Percentiles rank a stretch among this genome's conserved stretches.
These are phyloP conservation scores for Bifiguratus adelaidae DNA, from an alignment of 192 early-diverging fungal species.

Conservation along the genomic window DNA sequence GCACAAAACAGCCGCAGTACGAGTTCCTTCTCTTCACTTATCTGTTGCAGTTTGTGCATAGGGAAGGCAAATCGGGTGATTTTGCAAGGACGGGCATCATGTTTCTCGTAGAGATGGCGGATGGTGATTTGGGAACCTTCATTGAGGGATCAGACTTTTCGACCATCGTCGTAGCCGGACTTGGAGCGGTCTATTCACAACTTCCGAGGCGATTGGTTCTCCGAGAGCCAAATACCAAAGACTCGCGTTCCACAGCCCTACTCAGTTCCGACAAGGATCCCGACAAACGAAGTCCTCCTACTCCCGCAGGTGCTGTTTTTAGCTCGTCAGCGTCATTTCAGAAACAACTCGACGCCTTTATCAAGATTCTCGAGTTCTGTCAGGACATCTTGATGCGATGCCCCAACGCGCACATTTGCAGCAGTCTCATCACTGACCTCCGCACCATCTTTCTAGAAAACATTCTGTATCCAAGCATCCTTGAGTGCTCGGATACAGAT, in stretches of 20 bases:
- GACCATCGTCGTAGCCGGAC: conserved; percentile 67
- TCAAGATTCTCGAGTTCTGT: conserved; percentile 58
- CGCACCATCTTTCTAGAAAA: conserved; percentile 72
- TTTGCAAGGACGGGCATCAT: conserved; percentile 77
- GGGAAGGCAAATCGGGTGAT: conserved; percentile 77
- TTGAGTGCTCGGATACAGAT: conserved; percentile 85
- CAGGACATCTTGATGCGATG: conserved; percentile 61
- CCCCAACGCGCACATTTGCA: conserved; percentile 51
- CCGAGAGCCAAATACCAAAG: conserved; percentile 25
- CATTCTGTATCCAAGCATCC: conserved; percentile 76
- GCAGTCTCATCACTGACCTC: conserved; percentile 52
- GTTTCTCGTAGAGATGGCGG: conserved; percentile 75
- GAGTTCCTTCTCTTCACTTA: conserved; percentile 88
- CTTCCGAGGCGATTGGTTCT: conserved; percentile 69
- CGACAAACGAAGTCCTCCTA: conserved; percentile 23
- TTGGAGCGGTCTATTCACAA: conserved; percentile 86
- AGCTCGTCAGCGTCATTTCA: conserved; percentile 54
- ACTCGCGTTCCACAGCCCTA: conserved; percentile 10
- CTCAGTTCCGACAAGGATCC: conserved; percentile 20
- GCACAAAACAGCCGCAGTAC: conserved; percentile 38
- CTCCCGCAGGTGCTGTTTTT: conserved; percentile 31
- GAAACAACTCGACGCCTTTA: conserved; percentile 53
- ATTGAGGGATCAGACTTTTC: conserved; percentile 77
- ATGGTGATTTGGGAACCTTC: conserved; percentile 67
- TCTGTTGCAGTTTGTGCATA: conserved; percentile 80